phyloP scores from a whole-genome alignment of 495 filamentous ascomycete species.

The Penicillium goetzii region DNA sequence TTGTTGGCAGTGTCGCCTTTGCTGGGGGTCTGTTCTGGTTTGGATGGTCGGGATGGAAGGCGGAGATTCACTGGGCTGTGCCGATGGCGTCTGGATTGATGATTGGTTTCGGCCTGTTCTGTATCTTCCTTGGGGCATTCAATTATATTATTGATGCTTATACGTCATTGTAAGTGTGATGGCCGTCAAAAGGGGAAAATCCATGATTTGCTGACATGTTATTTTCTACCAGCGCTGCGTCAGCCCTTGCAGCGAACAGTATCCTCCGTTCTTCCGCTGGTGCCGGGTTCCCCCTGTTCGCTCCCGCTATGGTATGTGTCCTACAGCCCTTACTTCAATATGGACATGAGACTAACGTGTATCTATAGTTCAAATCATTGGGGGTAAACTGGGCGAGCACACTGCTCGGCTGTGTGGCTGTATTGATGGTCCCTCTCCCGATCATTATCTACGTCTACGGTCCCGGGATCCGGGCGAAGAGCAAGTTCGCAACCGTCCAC shows the following conservation, averaged over 20 bases:
- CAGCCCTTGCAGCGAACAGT: constrained; percentile 83
- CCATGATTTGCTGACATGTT: background rate
- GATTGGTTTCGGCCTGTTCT: constrained; percentile 67
- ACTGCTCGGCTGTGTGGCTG: constrained; percentile 71
- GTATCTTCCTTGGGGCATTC: constrained; percentile 80
- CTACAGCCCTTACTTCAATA: background rate
- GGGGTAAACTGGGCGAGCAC: constrained; percentile 78
- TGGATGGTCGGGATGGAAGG: constrained; percentile 73
- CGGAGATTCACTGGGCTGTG: constrained; percentile 77
- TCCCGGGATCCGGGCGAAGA: constrained; percentile 64
- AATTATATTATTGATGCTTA: constrained; percentile 91
- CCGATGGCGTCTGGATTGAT: constrained; percentile 72
- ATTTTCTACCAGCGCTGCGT: constrained; percentile 62
- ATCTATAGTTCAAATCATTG: constrained; percentile 61
- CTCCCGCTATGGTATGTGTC: constrained; percentile 63
- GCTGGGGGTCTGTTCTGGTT: constrained; percentile 83
- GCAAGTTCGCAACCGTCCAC: constrained; percentile 57
- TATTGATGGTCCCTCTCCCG: constrained; percentile 71
- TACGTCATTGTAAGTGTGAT: constrained; percentile 72
- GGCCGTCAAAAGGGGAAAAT: background rate
- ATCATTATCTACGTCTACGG: constrained; percentile 71
- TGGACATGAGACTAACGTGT: background rate
- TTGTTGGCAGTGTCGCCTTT: constrained; percentile 76
- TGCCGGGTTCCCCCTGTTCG: constrained; percentile 79
- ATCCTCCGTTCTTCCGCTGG: constrained; percentile 78